Conservation (phyloP, 192 early-diverging fungal species). For the Dimargaris xerosporica region DNA sequence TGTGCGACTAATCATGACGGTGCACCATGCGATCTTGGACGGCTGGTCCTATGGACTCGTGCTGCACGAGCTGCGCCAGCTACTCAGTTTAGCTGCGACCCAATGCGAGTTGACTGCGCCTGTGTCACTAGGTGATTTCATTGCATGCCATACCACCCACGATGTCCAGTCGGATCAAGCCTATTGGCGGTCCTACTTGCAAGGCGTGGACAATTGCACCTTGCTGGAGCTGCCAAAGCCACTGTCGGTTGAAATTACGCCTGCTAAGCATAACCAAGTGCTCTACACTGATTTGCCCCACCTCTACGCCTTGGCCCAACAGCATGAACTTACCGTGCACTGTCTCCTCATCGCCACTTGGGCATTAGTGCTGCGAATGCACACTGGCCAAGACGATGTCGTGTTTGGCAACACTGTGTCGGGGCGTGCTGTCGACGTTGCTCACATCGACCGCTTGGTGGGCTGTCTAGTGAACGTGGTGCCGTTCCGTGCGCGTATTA, state of each 20-base stretch:
- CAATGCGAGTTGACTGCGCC: neutral
- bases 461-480: slow-evolving; percentile 6
- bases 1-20: neutral
- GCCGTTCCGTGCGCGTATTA: slow-evolving; percentile 2
- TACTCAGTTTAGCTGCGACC: neutral
- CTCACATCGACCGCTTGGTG: neutral
- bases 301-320: neutral
- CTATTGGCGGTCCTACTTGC: slow-evolving; percentile 3
- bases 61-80: neutral
- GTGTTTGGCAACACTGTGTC: neutral
- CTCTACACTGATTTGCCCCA: neutral
- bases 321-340: neutral
- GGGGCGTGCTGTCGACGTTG: neutral
- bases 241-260: neutral
- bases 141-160: neutral
- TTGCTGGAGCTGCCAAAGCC: neutral
- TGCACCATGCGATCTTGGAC: neutral
- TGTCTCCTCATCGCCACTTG: neutral
- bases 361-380: neutral
- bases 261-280: too few relatives aligned
- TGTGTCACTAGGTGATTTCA: neutral
- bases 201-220: neutral
- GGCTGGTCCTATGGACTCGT: neutral
- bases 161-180: too few relatives aligned
- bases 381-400: slow-evolving; percentile 9